Evolutionary conservation across 768 basidiomycete species (phyloP).

Genomic region (Boletus huronensis): DNA sequence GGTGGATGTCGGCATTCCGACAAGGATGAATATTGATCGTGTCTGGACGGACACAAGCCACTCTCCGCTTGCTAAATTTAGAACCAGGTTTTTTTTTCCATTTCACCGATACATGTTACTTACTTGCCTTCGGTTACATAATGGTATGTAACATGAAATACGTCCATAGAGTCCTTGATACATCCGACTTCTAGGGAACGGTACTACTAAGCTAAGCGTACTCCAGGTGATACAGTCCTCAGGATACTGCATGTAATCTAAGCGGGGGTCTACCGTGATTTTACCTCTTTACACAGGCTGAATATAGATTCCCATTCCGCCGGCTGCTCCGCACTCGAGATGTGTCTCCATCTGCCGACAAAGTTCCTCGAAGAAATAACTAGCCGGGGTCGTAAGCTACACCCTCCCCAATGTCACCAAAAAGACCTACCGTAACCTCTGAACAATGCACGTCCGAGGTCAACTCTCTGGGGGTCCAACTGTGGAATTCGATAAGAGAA

Average conservation of each 20-base stretch:
- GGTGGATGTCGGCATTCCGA: slow-evolving; percentile 11
- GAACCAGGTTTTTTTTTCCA: background rate
- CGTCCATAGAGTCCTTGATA: slow-evolving; percentile 3
- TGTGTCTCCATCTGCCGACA: slow-evolving; percentile 44
- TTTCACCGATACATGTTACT: background rate
- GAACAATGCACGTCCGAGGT: slow-evolving; percentile 38
- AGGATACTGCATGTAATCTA: background rate
- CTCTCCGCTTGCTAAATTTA: slow-evolving; percentile 6
- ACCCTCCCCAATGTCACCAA: background rate
- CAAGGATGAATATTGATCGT: background rate
- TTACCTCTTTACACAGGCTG: slow-evolving; percentile 43
- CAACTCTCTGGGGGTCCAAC: slow-evolving; percentile 26
- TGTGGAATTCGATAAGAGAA: slow-evolving; percentile 8
- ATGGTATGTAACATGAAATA: background rate
- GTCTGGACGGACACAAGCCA: background rate
- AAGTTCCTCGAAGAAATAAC: slow-evolving; percentile 51
- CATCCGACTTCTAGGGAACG: background rate
- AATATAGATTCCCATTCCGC: slow-evolving; percentile 52
- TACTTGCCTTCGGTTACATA: background rate
- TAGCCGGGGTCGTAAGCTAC: slow-evolving; percentile 22
- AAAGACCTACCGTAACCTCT: slow-evolving; percentile 44
- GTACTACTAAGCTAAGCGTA: background rate
- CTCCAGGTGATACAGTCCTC: background rate
- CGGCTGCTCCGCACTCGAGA: slow-evolving; percentile 31
- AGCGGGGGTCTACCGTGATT: slow-evolving; percentile 6